Evolutionary conservation across 305 asterid species (phyloP).

Genomic region (Petunia hybrid): DNA sequence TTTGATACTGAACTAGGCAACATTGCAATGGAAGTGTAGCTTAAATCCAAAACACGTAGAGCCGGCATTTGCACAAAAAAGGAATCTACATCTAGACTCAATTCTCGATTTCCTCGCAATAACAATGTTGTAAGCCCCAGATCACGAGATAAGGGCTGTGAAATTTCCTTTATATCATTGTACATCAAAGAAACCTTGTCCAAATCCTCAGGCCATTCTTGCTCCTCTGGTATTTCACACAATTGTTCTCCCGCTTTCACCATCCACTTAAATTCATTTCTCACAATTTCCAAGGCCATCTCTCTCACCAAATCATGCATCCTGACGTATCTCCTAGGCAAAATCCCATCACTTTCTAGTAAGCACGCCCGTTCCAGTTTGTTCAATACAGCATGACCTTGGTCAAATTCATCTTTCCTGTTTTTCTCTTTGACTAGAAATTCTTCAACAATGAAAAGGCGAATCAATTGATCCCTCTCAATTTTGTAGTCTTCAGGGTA

Average conservation of each 20-base stretch:
- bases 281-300: constrained; percentile 35
- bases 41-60: constrained; percentile 23
- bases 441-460: constrained; percentile 28
- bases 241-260: constrained; percentile 31
- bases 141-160: neutral
- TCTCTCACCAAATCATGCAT: constrained; percentile 44
- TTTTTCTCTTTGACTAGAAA: constrained; percentile 32
- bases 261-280: constrained; percentile 29
- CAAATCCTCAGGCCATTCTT: constrained; percentile 31
- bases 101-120: neutral
- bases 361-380: constrained; percentile 37
- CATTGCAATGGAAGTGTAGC: neutral
- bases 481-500: constrained; percentile 37
- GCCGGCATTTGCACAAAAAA: neutral
- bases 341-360: constrained; percentile 16
- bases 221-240: constrained; percentile 16
- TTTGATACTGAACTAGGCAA: constrained; percentile 29
- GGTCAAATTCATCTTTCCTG: constrained; percentile 34
- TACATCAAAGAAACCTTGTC: constrained; percentile 18
- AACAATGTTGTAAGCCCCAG: constrained; percentile 8
- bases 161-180: neutral
- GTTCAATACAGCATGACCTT: constrained; percentile 39
- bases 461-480: constrained; percentile 33
- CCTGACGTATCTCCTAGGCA: constrained; percentile 20
- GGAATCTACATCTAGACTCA: neutral